Evolutionary conservation across 352 stramenopile genomes (phyloP).

Genomic region (Phytophthora litchii): DNA sequence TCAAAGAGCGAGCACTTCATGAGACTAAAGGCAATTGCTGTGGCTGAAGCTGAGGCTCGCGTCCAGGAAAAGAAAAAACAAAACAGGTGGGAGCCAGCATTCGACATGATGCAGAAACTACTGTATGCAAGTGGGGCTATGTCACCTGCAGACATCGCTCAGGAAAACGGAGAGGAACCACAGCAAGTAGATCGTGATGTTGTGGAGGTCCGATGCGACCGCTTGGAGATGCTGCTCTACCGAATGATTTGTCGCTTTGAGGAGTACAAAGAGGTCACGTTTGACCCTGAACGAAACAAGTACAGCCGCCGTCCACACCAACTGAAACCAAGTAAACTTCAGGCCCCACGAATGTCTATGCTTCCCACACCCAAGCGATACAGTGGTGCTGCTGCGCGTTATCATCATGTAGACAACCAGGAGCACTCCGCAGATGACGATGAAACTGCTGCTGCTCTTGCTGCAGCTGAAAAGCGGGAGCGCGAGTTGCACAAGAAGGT

Average conservation of each 20-base stretch:
- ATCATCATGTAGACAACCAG: constrained; percentile 50
- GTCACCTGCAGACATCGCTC: constrained; percentile 41
- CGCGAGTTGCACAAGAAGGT: constrained; percentile 53
- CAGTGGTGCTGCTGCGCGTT: constrained; percentile 28
- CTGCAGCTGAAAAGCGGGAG: constrained; percentile 37
- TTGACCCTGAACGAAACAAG: constrained; percentile 47
- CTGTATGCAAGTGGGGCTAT: constrained; percentile 63
- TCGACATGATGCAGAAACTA: constrained; percentile 84
- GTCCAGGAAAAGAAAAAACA: constrained; percentile 44
- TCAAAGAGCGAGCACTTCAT: constrained; percentile 34
- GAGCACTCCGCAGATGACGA: constrained; percentile 41
- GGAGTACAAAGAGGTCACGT: constrained; percentile 79
- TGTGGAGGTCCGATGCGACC: constrained; percentile 63
- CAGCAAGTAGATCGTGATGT: constrained; percentile 41
- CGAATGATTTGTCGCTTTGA: constrained; percentile 88
- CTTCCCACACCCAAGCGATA: constrained; percentile 54
- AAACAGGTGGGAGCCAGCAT: constrained; percentile 78
- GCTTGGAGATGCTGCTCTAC: constrained; percentile 85
- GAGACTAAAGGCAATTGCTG: constrained; percentile 28
- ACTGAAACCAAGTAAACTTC: constrained; percentile 39
- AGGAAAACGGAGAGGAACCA: constrained; percentile 35
- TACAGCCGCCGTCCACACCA: constrained; percentile 22
- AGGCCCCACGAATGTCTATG: constrained; percentile 50
- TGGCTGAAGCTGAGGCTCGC: constrained; percentile 29
- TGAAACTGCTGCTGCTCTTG: constrained; percentile 23